A percentile compares a stretch with the other conserved stretches of the same genome.
Evolutionary conservation across 2,329 filamentous ascomycete genomes (phyloP).

Genomic region (Penicillium frequentans): DNA sequence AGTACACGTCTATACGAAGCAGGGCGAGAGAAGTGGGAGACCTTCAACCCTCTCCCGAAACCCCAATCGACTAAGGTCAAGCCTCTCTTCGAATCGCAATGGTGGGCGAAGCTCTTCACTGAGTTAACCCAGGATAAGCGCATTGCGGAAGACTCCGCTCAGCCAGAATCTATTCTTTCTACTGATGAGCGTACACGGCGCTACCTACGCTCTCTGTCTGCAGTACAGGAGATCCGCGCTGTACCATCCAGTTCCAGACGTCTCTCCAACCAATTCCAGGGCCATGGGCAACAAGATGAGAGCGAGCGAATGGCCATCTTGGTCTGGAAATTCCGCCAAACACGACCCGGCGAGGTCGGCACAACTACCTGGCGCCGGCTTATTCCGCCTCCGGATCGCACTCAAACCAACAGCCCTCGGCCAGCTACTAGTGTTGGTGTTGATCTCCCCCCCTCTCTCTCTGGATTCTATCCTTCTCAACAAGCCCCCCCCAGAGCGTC

Average conservation of each 20-base stretch:
- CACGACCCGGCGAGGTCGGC: conserved; percentile 39
- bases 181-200: conserved; percentile 37
- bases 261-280: conserved; percentile 27
- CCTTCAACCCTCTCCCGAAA: conserved; percentile 34
- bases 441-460: conserved; percentile 38
- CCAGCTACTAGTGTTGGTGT: conserved; percentile 30
- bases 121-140: conserved; percentile 42
- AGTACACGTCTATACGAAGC: conserved; percentile 45
- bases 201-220: conserved; percentile 43
- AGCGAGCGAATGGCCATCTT: conserved; percentile 45
- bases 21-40: conserved; percentile 31
- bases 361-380: conserved; percentile 48
- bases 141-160: conserved; percentile 37
- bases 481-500: conserved; percentile 29
- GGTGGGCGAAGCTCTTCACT: conserved; percentile 48
- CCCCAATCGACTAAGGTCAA: conserved; percentile 42
- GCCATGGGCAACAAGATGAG: conserved; percentile 19
- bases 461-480: conserved; percentile 36
- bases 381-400: conserved; percentile 38
- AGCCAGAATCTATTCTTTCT: conserved; percentile 29
- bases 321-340: conserved; percentile 49
- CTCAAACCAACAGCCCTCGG: conserved; percentile 38
- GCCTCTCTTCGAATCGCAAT: conserved; percentile 45
- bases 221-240: conserved; percentile 48
- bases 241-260: conserved; percentile 27